Base-by-base conservation (phyloP, 2,329 filamentous ascomycete species). In the Simplicillium sp. region DNA sequence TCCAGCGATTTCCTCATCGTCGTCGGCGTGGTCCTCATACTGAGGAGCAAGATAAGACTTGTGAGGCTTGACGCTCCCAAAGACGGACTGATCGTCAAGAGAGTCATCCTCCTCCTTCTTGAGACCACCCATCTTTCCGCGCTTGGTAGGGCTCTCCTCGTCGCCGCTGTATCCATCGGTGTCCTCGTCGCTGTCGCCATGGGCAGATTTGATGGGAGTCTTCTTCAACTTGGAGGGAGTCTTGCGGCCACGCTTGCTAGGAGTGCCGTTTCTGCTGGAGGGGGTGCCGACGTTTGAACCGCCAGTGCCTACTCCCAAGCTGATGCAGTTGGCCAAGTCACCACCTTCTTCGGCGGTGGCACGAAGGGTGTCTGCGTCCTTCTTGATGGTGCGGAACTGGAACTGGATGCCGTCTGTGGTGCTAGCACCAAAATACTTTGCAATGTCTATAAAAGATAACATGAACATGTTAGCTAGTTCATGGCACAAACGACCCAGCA, bases 361-460 rank as follows among this genome's bases (percentile, higher is more conserved):
- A 34, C 64, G 61, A 35, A 79, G 66, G 3, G 56, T 57, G 32
- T 71, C 66, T 25, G 70, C 75, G 25, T 75, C 64, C 29, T 62
- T 63, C 56, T 75, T 77, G 58, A 80, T 69, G 17, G 54, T 45
- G 1, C 76, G 68, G 50, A 81, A 78, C 50, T 80, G 75, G 53
- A 75, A 81, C 48, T 71, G 67, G n/a, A 80, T 68, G 8, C 77
- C 77, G 15, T 67, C 67, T 1, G 64, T 53, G 0, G 75, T 81
- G 3, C 71, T 76, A 42, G 76, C 73, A 18, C 75, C 76, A 47
- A 76, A 80, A 56, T 73, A 71, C 45, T 69, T 73, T 44, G 72
- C 68, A 38, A 80, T 78, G 34, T 77, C 76, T 80, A 38, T 11
- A 25, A 34, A 31, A 33, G n/a, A n/a, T 47, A 37, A 11, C n/a